A percentile compares a stretch with the other conserved stretches of the same genome.
phyloP scores from a whole-genome alignment of 2,329 filamentous ascomycete genomes.

The Periconia digitata region DNA sequence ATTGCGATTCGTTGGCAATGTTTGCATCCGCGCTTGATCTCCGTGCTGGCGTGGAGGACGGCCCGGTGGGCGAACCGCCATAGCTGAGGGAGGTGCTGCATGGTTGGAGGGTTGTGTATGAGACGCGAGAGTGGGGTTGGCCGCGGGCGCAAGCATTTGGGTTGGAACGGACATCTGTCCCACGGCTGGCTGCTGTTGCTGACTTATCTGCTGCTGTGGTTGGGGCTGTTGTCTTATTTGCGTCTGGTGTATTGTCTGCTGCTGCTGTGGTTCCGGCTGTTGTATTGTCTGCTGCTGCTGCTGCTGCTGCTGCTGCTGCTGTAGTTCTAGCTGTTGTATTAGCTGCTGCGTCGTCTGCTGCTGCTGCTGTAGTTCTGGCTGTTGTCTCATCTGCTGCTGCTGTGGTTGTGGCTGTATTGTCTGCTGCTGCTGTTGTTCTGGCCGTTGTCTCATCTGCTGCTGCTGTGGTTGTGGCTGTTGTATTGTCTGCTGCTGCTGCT shows the following conservation, averaged over 20 bases:
- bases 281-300: not conserved
- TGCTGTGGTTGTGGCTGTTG: no score
- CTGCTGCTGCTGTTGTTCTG: not conserved
- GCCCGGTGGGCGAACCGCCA: constrained; percentile 7
- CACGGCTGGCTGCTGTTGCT: constrained; percentile 4
- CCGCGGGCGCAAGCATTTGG: no score
- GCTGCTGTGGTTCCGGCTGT: not conserved
- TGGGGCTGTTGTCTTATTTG: not conserved
- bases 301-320: not conserved
- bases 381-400: no score
- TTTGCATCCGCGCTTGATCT: not conserved
- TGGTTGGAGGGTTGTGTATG: not conserved
- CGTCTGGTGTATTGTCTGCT: not conserved
- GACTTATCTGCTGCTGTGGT: not conserved
- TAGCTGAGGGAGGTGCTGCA: constrained; percentile 9
- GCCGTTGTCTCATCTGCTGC: not conserved
- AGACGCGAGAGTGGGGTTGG: not conserved
- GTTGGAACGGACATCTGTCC: no score
- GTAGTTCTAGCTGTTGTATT: not conserved
- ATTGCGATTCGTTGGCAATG: not conserved
- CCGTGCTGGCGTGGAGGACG: not conserved
- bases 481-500: constrained; percentile 3
- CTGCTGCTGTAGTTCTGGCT: no score
- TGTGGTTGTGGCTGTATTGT: no score
- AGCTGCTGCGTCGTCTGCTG: no score